These are phyloP conservation scores for Xerocomus minutiporus DNA, from an alignment of 1,284 basidiomycete genomes.

Conservation along the genomic window DNA sequence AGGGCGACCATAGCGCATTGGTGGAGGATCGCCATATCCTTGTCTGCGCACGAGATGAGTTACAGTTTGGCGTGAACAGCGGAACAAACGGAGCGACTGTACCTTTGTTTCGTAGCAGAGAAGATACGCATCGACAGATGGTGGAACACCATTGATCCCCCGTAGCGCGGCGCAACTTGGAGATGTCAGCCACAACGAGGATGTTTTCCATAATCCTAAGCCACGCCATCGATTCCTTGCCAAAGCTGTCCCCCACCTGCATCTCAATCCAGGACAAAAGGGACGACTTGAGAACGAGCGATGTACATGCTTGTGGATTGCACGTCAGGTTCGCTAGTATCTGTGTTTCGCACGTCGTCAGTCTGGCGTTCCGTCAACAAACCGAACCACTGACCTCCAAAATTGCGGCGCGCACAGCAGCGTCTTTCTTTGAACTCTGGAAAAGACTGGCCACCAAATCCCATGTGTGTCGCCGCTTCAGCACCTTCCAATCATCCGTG, in stretches of 20 bases:
- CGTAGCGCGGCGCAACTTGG: slow-evolving; percentile 48
- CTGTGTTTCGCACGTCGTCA: slow-evolving; percentile 32
- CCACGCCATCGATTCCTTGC: slow-evolving; percentile 54
- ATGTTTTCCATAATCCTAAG: slow-evolving; percentile 69
- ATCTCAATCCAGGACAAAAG: slow-evolving; percentile 78
- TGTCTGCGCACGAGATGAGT: slow-evolving; percentile 13
- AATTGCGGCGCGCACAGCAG: slow-evolving; percentile 50
- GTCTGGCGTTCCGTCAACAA: not conserved
- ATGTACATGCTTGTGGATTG: slow-evolving; percentile 60
- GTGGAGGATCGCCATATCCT: slow-evolving; percentile 17
- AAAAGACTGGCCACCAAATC: slow-evolving; percentile 80
- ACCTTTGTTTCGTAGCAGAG: slow-evolving; percentile 37
- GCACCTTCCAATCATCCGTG: slow-evolving; percentile 74
- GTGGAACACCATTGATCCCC: slow-evolving; percentile 53
- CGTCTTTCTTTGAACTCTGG: slow-evolving; percentile 57
- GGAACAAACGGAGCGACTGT: not conserved
- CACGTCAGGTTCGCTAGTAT: slow-evolving; percentile 69
- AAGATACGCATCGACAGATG: slow-evolving; percentile 48
- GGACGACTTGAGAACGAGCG: slow-evolving; percentile 64
- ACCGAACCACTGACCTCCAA: slow-evolving; percentile 51
- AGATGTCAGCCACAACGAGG: slow-evolving; percentile 32
- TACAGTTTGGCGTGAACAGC: no score
- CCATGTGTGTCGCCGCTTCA: slow-evolving; percentile 83
- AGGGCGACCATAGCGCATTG: slow-evolving; percentile 16
- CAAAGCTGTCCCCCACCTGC: slow-evolving; percentile 43